Conservation (phyloP, 176 grass and related monocot species). For the Eleusine coracana region DNA sequence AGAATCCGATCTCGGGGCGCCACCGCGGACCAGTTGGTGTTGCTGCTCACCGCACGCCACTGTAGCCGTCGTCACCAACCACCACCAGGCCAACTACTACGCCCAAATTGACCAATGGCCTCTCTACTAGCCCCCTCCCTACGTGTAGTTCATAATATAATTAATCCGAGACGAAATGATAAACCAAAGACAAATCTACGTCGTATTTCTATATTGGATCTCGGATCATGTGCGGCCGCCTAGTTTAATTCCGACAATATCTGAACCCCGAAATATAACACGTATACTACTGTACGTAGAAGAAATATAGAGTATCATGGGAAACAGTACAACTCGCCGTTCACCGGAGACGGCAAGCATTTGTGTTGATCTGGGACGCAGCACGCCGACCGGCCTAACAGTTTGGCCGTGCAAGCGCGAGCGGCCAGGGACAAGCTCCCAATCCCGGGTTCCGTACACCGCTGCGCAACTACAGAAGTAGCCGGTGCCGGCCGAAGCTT, state of each 20-base stretch:
- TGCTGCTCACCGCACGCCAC: conserved; percentile 18
- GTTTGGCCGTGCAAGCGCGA: too few species aligned
- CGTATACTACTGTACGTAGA: too few species aligned
- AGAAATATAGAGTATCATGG: too few species aligned
- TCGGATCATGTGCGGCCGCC: neutral
- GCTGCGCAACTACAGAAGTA: too few species aligned
- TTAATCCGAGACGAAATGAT: neutral
- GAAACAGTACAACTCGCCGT: neutral
- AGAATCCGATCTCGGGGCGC: conserved; percentile 26
- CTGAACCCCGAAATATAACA: neutral
- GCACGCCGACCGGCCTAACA: neutral
- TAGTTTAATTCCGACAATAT: neutral
- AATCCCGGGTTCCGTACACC: too few species aligned
- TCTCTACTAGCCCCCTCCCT: neutral
- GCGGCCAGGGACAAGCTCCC: too few species aligned
- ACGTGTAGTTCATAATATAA: neutral
- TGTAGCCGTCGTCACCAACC: conserved; percentile 46
- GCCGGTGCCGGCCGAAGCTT: neutral
- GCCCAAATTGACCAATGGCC: conserved; percentile 24
- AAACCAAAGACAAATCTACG: neutral
- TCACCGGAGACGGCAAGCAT: neutral
- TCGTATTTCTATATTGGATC: neutral
- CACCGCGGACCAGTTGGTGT: conserved; percentile 32
- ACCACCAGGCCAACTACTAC: conserved; percentile 39
- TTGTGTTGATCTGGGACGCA: neutral